phyloP scores from a whole-genome alignment of 139 green algal genomes.

The Haematococcus sp. region DNA sequence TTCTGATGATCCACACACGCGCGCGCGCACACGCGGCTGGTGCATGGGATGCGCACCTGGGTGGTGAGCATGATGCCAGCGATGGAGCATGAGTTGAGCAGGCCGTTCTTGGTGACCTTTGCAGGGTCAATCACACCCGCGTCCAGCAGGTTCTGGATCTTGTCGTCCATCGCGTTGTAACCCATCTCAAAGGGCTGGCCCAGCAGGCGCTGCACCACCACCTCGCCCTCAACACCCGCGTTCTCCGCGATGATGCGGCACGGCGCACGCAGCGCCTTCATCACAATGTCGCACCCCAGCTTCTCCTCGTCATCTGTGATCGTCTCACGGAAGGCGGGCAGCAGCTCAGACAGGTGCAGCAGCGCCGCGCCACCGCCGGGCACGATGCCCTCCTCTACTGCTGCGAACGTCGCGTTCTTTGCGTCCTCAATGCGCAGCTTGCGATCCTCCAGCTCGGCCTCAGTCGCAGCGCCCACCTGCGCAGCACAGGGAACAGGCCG shows the following conservation, averaged over 20 bases:
- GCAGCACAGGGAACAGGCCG: too few relatives aligned
- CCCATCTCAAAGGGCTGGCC: constrained; percentile 83
- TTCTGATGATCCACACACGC: neutral
- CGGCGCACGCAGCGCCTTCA: constrained; percentile 75
- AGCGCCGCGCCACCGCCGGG: constrained; percentile 91
- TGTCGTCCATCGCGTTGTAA: constrained; percentile 80
- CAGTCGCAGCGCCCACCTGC: constrained; percentile 95
- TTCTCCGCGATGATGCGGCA: constrained; percentile 82
- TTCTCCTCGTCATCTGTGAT: constrained; percentile 86
- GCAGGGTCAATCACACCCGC: constrained; percentile 94
- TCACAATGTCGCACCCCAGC: constrained; percentile 93
- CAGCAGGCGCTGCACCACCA: constrained; percentile 87
- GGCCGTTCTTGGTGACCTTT: constrained; percentile 91
- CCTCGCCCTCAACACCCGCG: constrained; percentile 72
- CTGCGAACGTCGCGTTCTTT: constrained; percentile 99
- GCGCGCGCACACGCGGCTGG: too few relatives aligned
- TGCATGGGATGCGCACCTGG: constrained; percentile 40
- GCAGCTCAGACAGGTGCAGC: constrained; percentile 86
- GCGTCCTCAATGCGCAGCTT: constrained; percentile 99
- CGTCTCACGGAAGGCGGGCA: constrained; percentile 80
- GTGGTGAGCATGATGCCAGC: constrained; percentile 99
- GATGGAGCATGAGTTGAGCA: constrained; percentile 91
- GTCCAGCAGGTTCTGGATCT: constrained; percentile 74
- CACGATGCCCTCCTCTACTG: constrained; percentile 92
- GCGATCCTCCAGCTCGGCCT: constrained; percentile 97